Conservation (phyloP, 768 basidiomycete genomes). For the Boletus tomentosulus region DNA sequence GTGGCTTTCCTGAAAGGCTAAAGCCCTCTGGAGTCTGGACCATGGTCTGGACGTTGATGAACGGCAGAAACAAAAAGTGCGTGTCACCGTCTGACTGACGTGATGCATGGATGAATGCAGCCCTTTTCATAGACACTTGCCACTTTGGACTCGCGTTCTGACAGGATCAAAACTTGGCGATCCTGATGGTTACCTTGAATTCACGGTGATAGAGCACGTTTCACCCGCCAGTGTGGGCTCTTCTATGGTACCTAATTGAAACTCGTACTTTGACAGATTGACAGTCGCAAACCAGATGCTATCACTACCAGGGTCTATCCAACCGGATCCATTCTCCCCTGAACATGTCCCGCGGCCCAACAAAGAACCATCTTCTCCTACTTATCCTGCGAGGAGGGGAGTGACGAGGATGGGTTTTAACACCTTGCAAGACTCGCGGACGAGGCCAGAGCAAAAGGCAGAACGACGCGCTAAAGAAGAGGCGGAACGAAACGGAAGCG, state of each 20-base stretch:
- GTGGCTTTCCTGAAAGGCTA: slow-evolving; percentile 23
- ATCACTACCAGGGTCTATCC: slow-evolving; percentile 81
- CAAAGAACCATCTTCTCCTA: slow-evolving; percentile 3
- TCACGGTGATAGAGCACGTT: slow-evolving; percentile 78
- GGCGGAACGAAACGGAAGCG: slow-evolving; percentile 25
- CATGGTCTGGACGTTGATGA: slow-evolving; percentile 26
- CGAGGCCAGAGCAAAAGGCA: slow-evolving; percentile 24
- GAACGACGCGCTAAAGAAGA: slow-evolving; percentile 25
- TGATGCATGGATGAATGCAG: not conserved
- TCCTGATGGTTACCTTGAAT: slow-evolving; percentile 61
- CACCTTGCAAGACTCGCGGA: slow-evolving; percentile 30
- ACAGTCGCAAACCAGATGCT: slow-evolving; percentile 93
- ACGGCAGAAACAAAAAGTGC: slow-evolving; percentile 26
- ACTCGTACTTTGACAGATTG: slow-evolving; percentile 43
- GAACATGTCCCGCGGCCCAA: slow-evolving; percentile 42
- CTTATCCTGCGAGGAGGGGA: slow-evolving; percentile 15
- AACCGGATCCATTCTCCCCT: slow-evolving; percentile 68
- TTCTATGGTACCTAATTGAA: slow-evolving; percentile 2
- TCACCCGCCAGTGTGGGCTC: not conserved
- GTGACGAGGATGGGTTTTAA: slow-evolving; percentile 31
- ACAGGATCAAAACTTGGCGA: slow-evolving; percentile 50
- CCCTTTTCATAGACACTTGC: slow-evolving; percentile 14
- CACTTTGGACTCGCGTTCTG: too few relatives aligned
- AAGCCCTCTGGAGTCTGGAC: too few relatives aligned
- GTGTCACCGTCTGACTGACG: slow-evolving; percentile 5